Evolutionary conservation across 306 rosid species (phyloP).

Genomic region (Rosa lucieae): DNA sequence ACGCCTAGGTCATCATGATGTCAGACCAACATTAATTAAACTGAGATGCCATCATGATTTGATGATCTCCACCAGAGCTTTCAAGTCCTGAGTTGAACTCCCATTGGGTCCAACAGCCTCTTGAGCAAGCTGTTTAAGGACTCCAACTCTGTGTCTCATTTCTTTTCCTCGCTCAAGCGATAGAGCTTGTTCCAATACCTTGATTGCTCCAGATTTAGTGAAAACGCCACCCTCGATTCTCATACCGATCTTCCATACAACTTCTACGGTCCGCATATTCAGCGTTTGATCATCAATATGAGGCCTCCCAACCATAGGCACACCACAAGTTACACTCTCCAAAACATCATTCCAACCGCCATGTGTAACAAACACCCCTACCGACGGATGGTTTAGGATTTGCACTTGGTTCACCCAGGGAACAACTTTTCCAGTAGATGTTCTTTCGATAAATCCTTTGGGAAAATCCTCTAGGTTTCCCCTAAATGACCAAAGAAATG

Average conservation of each 20-base stretch:
- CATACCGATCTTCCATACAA: background rate
- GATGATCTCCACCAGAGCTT: slow-evolving; percentile 1
- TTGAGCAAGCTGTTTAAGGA: slow-evolving; percentile 1
- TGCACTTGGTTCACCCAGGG: slow-evolving; percentile 9
- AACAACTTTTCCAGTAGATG: background rate
- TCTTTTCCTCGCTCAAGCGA: background rate
- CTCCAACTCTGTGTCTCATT: background rate
- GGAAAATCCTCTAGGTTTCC: slow-evolving; percentile 1
- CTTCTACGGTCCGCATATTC: background rate
- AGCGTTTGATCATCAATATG: background rate
- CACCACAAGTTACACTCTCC: background rate
- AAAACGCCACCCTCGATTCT: background rate
- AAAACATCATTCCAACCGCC: background rate
- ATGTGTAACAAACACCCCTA: background rate
- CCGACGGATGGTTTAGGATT: background rate
- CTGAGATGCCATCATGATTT: background rate
- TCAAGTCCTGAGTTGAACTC: background rate
- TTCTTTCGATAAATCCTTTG: slow-evolving; percentile 3
- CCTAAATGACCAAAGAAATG: background rate
- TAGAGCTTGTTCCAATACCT: background rate
- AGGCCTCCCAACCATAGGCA: slow-evolving; percentile 8
- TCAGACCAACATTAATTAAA: background rate
- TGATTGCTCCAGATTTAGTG: background rate
- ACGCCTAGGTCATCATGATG: background rate
- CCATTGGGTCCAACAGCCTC: background rate